These are phyloP conservation scores for Colletotrichum trifolii DNA, from an alignment of 2,329 filamentous ascomycete genomes.

Conservation along the genomic window DNA sequence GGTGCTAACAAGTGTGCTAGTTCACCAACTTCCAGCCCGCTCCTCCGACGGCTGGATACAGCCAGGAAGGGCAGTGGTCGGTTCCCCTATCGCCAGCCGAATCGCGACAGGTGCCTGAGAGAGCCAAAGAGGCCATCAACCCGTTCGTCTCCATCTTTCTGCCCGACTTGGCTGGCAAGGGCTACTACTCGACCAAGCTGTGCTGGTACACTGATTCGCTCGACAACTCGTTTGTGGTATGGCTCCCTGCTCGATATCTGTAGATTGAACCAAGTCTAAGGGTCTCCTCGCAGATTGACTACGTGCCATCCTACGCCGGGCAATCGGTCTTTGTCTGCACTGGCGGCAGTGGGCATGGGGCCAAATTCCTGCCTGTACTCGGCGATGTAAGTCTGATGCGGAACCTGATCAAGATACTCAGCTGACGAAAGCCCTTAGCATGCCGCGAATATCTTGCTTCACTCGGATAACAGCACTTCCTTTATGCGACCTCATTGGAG, in stretches of 20 bases:
- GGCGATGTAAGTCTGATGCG: constrained; percentile 40
- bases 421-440: constrained; percentile 40
- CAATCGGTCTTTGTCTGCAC: constrained; percentile 48
- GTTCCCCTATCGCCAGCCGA: constrained; percentile 42
- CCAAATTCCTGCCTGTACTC: constrained; percentile 49
- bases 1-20: constrained; percentile 17
- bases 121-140: constrained; percentile 40
- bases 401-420: not conserved
- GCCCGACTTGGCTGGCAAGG: constrained; percentile 51
- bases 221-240: constrained; percentile 60
- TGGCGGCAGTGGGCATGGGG: constrained; percentile 49
- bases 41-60: constrained; percentile 42
- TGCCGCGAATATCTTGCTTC: constrained; percentile 46
- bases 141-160: constrained; percentile 52
- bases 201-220: constrained; percentile 72
- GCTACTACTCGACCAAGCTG: constrained; percentile 56
- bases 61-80: constrained; percentile 46
- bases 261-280: no score
- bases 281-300: constrained; percentile 42
- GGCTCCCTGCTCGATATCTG: not conserved
- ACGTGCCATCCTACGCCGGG: constrained; percentile 44
- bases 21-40: constrained; percentile 46
- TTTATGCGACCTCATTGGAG: constrained; percentile 46
- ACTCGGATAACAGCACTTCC: constrained; percentile 41
- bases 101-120: constrained; percentile 39